Conservation (phyloP, 2,329 filamentous ascomycete species). For the Hirsutella rhossiliensis region DNA sequence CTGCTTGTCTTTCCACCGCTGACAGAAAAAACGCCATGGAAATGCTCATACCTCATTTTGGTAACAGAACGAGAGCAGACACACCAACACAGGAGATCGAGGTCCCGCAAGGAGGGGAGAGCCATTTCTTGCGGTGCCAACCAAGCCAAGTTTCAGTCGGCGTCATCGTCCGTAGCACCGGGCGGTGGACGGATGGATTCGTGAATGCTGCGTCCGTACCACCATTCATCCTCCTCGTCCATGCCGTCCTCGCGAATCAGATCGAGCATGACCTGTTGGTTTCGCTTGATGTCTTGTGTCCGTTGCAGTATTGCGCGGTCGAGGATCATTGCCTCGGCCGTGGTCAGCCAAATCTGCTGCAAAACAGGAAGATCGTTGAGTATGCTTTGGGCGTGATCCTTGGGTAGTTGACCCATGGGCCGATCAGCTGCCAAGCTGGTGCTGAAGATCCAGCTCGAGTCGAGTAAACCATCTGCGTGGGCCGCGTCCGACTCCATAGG, state of each 20-base stretch:
- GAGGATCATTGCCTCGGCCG: slow-evolving; percentile 50
- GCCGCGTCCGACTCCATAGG: slow-evolving; percentile 17
- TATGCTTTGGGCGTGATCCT: slow-evolving; percentile 36
- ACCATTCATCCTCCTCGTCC: slow-evolving; percentile 50
- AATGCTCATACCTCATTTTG: neutral
- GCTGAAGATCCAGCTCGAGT: slow-evolving; percentile 37
- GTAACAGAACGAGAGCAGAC: neutral
- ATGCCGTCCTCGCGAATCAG: slow-evolving; percentile 51
- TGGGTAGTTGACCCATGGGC: slow-evolving; percentile 44
- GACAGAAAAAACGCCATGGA: neutral
- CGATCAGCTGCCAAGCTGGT: slow-evolving; percentile 49
- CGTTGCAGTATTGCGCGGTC: slow-evolving; percentile 46
- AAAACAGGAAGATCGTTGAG: slow-evolving; percentile 44
- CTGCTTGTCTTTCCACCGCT: neutral
- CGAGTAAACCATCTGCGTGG: slow-evolving; percentile 13
- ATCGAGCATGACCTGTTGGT: slow-evolving; percentile 49
- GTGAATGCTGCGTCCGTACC: slow-evolving; percentile 41
- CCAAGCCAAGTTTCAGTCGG: slow-evolving; percentile 14
- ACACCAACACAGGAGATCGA: no score
- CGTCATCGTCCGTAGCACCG: slow-evolving; percentile 40
- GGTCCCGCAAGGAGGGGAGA: neutral
- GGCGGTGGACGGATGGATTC: slow-evolving; percentile 41
- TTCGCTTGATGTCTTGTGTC: slow-evolving; percentile 49
- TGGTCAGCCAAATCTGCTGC: slow-evolving; percentile 50
- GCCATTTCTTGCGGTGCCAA: neutral